Evolutionary conservation across 2,329 filamentous ascomycete genomes (phyloP), one percentile per base, ranked within the genome.

Genomic region (Cercospora sp.): DNA sequence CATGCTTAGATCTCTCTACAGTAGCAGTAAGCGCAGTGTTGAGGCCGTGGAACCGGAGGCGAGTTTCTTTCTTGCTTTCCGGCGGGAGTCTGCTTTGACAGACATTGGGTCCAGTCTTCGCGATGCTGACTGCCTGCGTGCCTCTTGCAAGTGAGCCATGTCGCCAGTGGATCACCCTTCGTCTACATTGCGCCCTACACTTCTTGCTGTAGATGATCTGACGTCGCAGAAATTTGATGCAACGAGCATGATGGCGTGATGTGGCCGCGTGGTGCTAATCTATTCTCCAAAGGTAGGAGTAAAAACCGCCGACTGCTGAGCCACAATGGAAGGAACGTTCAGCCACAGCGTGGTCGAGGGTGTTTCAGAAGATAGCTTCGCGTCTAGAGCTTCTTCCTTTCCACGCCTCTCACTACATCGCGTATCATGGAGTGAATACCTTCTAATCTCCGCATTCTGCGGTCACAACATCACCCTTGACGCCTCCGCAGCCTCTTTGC

Each of bases 361-460:
- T 37, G 28, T 59, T 59, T 34, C 55, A 59, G 28, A 59, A 53
- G 49, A 53, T n/a, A 53, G 49, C 49, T 53, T 53, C 49, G 49
- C 49, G 49, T 30, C 49, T 28, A 53, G 24, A 53, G 24, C 49
- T 59, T n/a, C 28, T 32, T 28, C 55, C 28, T 37, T 34, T 34
- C 55, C 16, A 32, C 55, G 55, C 18, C 55, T 59, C 32, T 28
- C 55, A 59, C 49, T 37, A 37, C 32, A 21, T 21, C 61, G 13
- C 61, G n/a, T 53, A 49, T 6, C n/a, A 63, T 63, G 61, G 40
- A 34, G 26, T 55, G 61, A 63, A 21, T 4, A 26, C 28, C 18
- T 37, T n/a, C 43, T 16, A 34, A 45, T 34, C 24, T 37, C 61
- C 43, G 43, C 43, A 12, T 53, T 34, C 24, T 40, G 62, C 62